Conservation (phyloP, 2,329 filamentous ascomycete species). For the Colletotrichum cordylinicola region DNA sequence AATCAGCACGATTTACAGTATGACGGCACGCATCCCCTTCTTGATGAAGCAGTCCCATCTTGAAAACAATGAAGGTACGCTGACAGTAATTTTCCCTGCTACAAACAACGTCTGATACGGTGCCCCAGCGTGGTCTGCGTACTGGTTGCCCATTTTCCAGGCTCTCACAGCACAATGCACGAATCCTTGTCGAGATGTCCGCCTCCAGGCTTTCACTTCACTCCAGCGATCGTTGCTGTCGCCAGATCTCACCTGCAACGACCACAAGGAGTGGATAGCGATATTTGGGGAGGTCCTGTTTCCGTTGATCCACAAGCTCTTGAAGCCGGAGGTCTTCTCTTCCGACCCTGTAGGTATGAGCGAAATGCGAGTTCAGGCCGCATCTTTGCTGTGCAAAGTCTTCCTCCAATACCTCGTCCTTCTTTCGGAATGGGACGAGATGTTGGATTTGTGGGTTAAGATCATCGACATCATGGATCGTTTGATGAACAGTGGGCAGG, state of each 20-base stretch:
- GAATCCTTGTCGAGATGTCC: conserved; percentile 92
- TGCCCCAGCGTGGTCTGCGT: conserved; percentile 85
- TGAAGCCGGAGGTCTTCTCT: conserved; percentile 95
- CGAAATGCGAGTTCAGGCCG: conserved; percentile 90
- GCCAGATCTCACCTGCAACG: conserved; percentile 79
- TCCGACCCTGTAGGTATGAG: conserved; percentile 92
- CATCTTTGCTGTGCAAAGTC: conserved; percentile 91
- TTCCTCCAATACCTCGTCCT: conserved; percentile 93
- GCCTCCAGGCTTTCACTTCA: conserved; percentile 85
- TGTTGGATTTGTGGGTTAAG: conserved; percentile 89
- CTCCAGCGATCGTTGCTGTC: conserved; percentile 87
- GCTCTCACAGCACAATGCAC: conserved; percentile 89
- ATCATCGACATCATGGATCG: conserved; percentile 96
- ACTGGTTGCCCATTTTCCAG: conserved; percentile 95
- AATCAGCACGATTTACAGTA: conserved; percentile 79
- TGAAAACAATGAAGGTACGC: conserved; percentile 78
- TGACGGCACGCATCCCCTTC: conserved; percentile 81
- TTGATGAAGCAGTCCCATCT: conserved; percentile 94
- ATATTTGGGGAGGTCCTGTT: conserved; percentile 96
- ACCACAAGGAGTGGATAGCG: conserved; percentile 90
- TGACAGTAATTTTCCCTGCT: not conserved
- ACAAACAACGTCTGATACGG: conserved; percentile 26
- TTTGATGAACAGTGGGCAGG: conserved; percentile 93
- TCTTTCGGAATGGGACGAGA: conserved; percentile 83
- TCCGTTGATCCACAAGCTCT: conserved; percentile 82